Percentiles rank a stretch among this genome's conserved stretches.
These are phyloP conservation scores for Annulohypoxylon maeteangense DNA, from an alignment of 495 filamentous ascomycete genomes.

Conservation along the genomic window DNA sequence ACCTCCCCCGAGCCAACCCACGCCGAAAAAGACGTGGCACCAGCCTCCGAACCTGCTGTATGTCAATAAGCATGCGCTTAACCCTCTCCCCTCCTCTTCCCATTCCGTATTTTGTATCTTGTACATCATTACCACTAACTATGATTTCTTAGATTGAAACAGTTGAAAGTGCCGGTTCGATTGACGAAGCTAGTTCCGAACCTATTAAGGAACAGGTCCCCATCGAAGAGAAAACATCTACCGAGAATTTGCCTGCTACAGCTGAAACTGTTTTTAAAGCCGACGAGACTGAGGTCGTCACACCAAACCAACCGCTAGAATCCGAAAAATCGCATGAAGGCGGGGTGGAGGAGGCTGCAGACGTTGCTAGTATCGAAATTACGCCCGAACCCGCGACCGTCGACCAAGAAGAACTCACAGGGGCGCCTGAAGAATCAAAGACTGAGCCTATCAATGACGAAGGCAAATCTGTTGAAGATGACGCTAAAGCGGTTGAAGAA, in stretches of 20 bases:
- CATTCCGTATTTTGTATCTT: background rate
- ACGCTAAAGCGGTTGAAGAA: background rate
- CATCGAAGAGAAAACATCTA: background rate
- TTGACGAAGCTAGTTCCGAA: background rate
- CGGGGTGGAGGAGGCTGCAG: conserved; percentile 9
- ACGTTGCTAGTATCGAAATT: conserved; percentile 4
- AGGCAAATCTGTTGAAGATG: background rate
- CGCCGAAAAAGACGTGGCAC: background rate
- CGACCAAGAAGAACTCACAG: conserved; percentile 23
- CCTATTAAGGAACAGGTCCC: background rate
- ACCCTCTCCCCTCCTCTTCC: background rate
- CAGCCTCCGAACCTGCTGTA: background rate
- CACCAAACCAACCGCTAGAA: conserved; percentile 13
- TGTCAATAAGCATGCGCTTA: background rate
- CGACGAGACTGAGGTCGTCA: background rate
- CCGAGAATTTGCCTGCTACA: background rate
- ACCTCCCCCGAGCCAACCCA: background rate
- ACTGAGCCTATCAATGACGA: background rate
- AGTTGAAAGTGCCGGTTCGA: background rate
- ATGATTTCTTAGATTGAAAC: background rate
- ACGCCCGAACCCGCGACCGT: conserved; percentile 15
- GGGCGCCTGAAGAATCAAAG: conserved; percentile 20
- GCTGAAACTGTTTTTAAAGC: background rate
- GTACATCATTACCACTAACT: background rate
- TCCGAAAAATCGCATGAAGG: conserved; percentile 6